Conservation (phyloP, 208 protist genomes). For the Acanthamoeba quina region DNA sequence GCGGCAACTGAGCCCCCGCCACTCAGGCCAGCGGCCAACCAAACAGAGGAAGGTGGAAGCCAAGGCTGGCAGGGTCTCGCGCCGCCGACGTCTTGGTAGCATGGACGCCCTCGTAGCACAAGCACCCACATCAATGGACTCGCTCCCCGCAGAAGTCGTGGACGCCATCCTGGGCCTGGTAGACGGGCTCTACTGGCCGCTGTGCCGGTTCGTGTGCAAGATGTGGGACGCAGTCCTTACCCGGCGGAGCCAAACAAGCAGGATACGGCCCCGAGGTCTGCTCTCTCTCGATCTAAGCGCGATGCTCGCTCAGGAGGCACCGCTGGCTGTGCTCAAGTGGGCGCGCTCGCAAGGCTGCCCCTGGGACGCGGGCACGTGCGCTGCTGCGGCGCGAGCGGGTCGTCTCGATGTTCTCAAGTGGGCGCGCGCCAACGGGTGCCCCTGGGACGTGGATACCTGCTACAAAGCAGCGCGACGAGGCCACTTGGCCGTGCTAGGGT, state of each 20-base stretch:
- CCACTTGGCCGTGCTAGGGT: conserved; percentile 9
- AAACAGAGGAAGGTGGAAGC: no score
- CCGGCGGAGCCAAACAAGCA: no score
- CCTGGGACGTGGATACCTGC: neutral
- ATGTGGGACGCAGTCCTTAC: neutral
- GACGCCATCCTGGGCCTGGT: neutral
- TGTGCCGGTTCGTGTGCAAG: conserved; percentile 20
- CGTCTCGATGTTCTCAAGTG: conserved; percentile 39
- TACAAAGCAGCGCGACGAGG: conserved; percentile 15
- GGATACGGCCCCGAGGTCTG: neutral
- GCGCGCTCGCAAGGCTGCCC: neutral
- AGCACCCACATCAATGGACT: neutral
- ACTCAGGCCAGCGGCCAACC: no score
- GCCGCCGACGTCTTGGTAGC: no score
- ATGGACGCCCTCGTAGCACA: no score
- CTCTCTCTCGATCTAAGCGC: neutral
- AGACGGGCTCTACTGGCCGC: neutral
- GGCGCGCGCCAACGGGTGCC: neutral
- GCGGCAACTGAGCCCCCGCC: no score
- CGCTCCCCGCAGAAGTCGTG: neutral
- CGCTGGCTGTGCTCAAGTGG: conserved; percentile 11
- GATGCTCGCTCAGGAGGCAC: neutral
- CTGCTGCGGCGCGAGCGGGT: conserved; percentile 6
- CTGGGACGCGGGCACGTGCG: neutral
- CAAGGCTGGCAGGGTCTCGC: no score